Evolutionary conservation across 140 eudicot genomes (phyloP).

Genomic region (Bidens hawaiensis): DNA sequence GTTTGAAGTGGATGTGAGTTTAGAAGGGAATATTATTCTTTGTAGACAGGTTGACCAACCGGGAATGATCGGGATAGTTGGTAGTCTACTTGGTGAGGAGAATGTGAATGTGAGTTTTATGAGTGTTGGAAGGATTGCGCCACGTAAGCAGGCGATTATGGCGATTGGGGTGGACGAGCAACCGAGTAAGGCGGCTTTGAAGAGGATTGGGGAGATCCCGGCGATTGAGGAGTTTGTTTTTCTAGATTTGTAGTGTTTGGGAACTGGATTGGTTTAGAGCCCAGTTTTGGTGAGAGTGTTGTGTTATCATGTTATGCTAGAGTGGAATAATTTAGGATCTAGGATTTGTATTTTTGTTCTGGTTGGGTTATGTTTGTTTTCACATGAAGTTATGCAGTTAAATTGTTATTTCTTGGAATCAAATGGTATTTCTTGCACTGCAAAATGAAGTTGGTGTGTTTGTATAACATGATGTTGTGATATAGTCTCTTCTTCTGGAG

Average conservation of each 20-base stretch:
- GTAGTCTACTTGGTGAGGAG: constrained; percentile 80
- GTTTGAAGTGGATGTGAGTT: constrained; percentile 87
- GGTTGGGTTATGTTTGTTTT: constrained; percentile 6
- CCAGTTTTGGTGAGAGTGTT: constrained; percentile 27
- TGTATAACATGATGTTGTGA: neutral
- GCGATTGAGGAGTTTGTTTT: constrained; percentile 92
- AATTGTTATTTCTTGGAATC: neutral
- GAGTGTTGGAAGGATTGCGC: constrained; percentile 94
- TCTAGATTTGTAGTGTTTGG: constrained; percentile 50
- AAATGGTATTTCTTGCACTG: too few relatives aligned
- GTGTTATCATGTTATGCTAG: neutral
- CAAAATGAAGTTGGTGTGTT: neutral
- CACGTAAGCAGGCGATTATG: constrained; percentile 89
- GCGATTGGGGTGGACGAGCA: constrained; percentile 95
- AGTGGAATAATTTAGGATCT: constrained; percentile 14
- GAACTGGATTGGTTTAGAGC: constrained; percentile 20
- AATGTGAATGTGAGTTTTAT: constrained; percentile 94
- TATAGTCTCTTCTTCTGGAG: too few relatives aligned
- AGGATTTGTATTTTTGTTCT: constrained; percentile 12
- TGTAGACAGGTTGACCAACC: constrained; percentile 97
- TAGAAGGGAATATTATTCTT: constrained; percentile 87
- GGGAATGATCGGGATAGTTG: constrained; percentile 90
- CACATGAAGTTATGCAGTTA: constrained; percentile 2
- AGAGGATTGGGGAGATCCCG: constrained; percentile 84
- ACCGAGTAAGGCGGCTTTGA: constrained; percentile 69